Evolutionary conservation across 1,139 yeast species (phyloP).

Genomic region (Suhomyces panamericanus): DNA sequence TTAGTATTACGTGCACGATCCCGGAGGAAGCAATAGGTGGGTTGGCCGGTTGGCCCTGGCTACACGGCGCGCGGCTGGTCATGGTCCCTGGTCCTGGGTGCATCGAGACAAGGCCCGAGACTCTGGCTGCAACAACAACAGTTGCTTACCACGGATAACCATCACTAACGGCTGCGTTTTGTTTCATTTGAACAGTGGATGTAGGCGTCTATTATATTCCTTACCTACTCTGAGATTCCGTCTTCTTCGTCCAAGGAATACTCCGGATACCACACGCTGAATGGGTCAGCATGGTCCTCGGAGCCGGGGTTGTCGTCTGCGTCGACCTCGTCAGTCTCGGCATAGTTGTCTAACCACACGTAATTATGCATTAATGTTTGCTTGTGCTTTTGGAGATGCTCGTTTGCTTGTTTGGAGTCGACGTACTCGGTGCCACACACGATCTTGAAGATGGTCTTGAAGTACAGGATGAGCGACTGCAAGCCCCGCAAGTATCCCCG

Average conservation of each 20-base stretch:
- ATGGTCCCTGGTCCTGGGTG: not conserved
- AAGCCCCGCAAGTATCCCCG: constrained; percentile 85
- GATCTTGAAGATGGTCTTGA: constrained; percentile 52
- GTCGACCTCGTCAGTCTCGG: constrained; percentile 27
- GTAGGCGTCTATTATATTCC: not conserved
- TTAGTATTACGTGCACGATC: no score
- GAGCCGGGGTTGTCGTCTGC: constrained; percentile 3
- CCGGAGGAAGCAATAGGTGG: no score
- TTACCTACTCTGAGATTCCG: constrained; percentile 28
- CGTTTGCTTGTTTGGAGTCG: constrained; percentile 22
- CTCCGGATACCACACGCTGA: constrained; percentile 26
- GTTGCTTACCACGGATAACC: not conserved
- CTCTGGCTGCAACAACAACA: not conserved
- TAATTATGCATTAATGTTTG: constrained; percentile 27
- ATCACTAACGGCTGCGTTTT: not conserved
- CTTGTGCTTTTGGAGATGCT: constrained; percentile 27
- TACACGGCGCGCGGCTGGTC: not conserved
- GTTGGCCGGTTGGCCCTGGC: not conserved
- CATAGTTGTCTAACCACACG: constrained; percentile 53
- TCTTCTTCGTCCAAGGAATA: constrained; percentile 23
- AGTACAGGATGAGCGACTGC: constrained; percentile 62
- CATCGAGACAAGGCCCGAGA: not conserved
- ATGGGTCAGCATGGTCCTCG: constrained; percentile 22
- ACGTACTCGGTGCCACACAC: constrained; percentile 33
- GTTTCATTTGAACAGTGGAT: not conserved